phyloP scores from a whole-genome alignment of 345 rosid genomes.

The Lepidium didymum region DNA sequence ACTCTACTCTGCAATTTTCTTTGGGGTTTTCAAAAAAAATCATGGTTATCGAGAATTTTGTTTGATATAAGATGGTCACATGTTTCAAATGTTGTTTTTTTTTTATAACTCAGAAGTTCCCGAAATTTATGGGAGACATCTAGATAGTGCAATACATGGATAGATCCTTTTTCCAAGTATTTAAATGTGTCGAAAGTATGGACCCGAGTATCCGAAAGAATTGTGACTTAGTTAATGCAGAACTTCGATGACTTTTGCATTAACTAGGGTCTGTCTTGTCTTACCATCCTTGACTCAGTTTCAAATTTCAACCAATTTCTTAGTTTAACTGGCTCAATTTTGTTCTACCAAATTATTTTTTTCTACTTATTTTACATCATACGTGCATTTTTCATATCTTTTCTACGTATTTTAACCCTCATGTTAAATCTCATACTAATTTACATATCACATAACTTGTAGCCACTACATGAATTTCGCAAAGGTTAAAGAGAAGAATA shows the following conservation, averaged over 20 bases:
- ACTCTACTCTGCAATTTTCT: background rate
- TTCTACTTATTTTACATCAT: background rate
- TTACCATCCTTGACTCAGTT: background rate
- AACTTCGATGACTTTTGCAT: background rate
- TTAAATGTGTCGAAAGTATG: too few species aligned
- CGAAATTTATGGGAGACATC: too few species aligned
- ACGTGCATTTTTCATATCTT: too few species aligned
- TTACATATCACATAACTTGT: background rate
- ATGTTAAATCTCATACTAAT: background rate
- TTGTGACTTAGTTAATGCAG: constrained; percentile 4
- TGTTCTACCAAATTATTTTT: background rate
- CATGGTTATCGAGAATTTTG: background rate
- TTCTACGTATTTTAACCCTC: background rate
- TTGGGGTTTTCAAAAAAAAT: background rate
- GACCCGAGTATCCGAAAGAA: too few species aligned
- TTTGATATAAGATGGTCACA: background rate
- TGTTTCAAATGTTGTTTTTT: constrained; percentile 4
- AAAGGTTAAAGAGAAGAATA: background rate
- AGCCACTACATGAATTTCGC: background rate
- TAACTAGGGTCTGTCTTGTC: constrained; percentile 16
- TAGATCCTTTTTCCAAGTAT: too few species aligned
- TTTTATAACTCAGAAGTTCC: too few species aligned
- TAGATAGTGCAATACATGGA: too few species aligned
- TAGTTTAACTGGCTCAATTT: background rate
- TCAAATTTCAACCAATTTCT: constrained; percentile 5